Evolutionary conservation across 106 monocot species (phyloP), one percentile per base, ranked within the genome.

Genomic region (Posidonia australis): DNA sequence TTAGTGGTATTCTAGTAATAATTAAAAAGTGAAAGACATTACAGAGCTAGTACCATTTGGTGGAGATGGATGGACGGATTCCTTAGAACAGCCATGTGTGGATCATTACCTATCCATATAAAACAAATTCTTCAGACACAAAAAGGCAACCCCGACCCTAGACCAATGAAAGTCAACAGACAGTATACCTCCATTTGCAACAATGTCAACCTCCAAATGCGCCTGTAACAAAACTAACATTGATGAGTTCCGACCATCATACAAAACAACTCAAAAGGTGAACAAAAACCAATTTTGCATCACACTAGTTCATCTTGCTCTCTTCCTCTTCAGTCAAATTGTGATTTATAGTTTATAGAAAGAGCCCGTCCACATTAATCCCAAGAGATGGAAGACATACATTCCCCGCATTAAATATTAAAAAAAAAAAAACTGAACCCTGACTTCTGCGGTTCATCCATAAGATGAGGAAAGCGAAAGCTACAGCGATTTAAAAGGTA

Each of bases 151-250:
- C 5, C 11, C 2, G 36, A n/a, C 19, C 36, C 6, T 61, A 16
- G 14, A 29, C 5, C 21, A 54, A 61, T 19, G 5, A 0, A 17
- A 42, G 30, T 21, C 41, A 18, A 19, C 44, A 64, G 9, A 26
- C 5, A 26, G 14, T 27, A 46, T 72, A 93, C 93, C 89, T 86
- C 85, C 89, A 84, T 93, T 89, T 56, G 93, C 85, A 31, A 93
- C 83, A 70, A 93, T 76, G 62, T 93, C 89, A 73, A 93, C 93
- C 67, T 89, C 86, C 52, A 89, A 64, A 69, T 83, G 46, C 43
- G 83, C 89, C 93, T 93, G 81, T 44, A 70, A 46, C 0, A 46
- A 21, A n/a, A 64, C 4, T 25, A 18, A 6, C 44, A 47, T 47
- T 26, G 46, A 24, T 48, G 21, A 58, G 48, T 58, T 58, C 26